Base-by-base conservation (phyloP, 805 yeast genomes). In the Metschnikowia picachoensis region DNA sequence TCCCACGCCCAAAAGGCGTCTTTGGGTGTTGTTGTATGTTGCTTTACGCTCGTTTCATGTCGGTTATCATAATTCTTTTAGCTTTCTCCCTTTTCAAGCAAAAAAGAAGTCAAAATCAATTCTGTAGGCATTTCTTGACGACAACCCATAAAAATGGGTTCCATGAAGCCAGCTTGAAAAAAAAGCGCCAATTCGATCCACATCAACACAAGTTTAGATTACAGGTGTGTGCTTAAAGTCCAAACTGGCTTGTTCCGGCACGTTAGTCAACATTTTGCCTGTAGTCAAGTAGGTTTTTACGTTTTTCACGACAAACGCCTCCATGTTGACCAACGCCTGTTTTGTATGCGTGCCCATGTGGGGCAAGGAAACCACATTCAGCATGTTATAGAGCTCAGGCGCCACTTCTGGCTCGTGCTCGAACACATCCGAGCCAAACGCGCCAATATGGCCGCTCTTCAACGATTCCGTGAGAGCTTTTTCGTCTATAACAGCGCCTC, bases 341-440 rank as follows among this genome's bases (percentile, higher is more conserved):
- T 67, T 66, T 4, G 92, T 73, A 61, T 81, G 82, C 0, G 96
- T 87, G 27, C 96, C 97, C 85, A 87, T 82, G 63, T 90, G 97
- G 13, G 97, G 97, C 53, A 87, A 70, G 31, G 87, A 78, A 11
- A 85, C 73, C n/a, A 82, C 87, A 52, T 84, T 83, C 12, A 87
- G 85, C 65, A 84, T 66, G 29, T 70, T 68, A 40, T 76, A 65
- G 51, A 86, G 68, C 49, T 85, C 90, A 59, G 75, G 66, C 36
- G 84, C 76, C n/a, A 80, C 85, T 51, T 79, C 60, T 10, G 95
- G 95, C 64, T 86, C 95, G 51, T 71, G 66, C 62, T 85, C 91
- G 62, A 83, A 82, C 28, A 87, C 95, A 58, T 87, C 95, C 12
- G 85, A 60, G 13, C 90, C 95, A 49, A 79, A 84, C 5, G 85